Conservation (phyloP, 768 basidiomycete species). For the Dioszegia hungarica region DNA sequence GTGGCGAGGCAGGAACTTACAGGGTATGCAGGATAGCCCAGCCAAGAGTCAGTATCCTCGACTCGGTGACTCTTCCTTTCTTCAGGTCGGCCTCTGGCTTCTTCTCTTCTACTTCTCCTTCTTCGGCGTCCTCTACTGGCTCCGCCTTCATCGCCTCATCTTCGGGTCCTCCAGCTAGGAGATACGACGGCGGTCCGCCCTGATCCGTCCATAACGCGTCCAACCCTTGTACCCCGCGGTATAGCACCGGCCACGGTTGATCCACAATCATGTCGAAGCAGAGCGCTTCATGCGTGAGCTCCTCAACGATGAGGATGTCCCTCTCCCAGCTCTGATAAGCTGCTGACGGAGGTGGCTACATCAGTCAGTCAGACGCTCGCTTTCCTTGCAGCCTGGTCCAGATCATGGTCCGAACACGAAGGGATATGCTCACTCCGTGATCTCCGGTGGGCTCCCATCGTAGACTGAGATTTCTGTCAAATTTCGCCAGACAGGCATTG, state of each 20-base stretch:
- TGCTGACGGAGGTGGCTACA: conserved; percentile 9
- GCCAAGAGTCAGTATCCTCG: background rate
- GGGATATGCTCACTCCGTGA: background rate
- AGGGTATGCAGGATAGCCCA: conserved; percentile 8
- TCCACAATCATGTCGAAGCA: conserved; percentile 45
- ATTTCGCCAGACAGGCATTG: conserved; percentile 23
- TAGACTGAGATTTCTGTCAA: conserved; percentile 6
- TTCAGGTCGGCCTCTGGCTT: no score
- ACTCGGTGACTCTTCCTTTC: no score
- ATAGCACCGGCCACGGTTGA: conserved; percentile 10
- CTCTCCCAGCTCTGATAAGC: conserved; percentile 28
- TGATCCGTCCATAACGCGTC: background rate
- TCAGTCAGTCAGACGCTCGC: background rate
- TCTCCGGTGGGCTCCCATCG: conserved; percentile 11
- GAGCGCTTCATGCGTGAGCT: conserved; percentile 39
- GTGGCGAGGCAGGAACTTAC: conserved; percentile 6
- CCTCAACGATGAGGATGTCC: conserved; percentile 37
- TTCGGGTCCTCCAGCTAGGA: no score
- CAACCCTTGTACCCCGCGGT: background rate
- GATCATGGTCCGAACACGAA: no score
- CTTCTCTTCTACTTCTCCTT: background rate
- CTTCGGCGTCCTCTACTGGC: background rate
- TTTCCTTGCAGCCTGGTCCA: no score
- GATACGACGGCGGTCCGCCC: background rate
- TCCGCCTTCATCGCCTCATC: background rate